A percentile compares a stretch with the other conserved stretches of the same genome.
Conservation (phyloP, 306 rosid species). For the Pyrus bretschneideri region DNA sequence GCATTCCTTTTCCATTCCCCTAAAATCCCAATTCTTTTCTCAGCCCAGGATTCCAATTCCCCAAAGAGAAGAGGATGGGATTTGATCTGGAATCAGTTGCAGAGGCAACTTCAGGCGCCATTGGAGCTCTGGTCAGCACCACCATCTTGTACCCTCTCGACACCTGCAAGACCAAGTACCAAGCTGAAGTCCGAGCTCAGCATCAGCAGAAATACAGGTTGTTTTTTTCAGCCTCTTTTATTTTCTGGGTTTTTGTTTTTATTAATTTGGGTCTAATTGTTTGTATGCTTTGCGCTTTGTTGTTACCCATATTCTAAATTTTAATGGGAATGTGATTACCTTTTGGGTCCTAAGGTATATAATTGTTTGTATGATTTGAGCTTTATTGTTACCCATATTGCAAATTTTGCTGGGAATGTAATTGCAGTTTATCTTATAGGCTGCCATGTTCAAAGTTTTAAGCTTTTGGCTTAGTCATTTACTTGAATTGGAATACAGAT, state of each 20-base stretch:
- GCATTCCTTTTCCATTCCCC: slow-evolving; percentile 9
- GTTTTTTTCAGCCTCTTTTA: background rate
- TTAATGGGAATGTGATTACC: background rate
- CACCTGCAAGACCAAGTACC: slow-evolving; percentile 92
- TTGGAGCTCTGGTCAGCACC: slow-evolving; percentile 92
- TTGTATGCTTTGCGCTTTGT: background rate
- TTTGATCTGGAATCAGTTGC: slow-evolving; percentile 75
- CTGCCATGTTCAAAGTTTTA: background rate
- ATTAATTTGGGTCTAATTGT: background rate
- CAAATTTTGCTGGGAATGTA: background rate
- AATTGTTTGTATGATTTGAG: background rate
- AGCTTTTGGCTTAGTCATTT: background rate
- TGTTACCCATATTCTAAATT: background rate
- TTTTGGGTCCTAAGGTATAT: background rate
- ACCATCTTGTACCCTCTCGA: slow-evolving; percentile 84
- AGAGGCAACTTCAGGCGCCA: slow-evolving; percentile 94
- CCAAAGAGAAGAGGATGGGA: slow-evolving; percentile 31
- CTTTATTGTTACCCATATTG: background rate
- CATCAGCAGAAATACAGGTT: slow-evolving; percentile 77
- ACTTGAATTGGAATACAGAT: background rate
- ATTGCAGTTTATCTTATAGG: background rate
- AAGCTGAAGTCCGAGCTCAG: slow-evolving; percentile 81
- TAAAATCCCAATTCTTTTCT: slow-evolving; percentile 14
- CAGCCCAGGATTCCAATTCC: background rate
- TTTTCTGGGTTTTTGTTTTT: background rate